These are phyloP conservation scores for Ilex paraguariensis DNA, from an alignment of 305 asterid genomes.

Conservation along the genomic window DNA sequence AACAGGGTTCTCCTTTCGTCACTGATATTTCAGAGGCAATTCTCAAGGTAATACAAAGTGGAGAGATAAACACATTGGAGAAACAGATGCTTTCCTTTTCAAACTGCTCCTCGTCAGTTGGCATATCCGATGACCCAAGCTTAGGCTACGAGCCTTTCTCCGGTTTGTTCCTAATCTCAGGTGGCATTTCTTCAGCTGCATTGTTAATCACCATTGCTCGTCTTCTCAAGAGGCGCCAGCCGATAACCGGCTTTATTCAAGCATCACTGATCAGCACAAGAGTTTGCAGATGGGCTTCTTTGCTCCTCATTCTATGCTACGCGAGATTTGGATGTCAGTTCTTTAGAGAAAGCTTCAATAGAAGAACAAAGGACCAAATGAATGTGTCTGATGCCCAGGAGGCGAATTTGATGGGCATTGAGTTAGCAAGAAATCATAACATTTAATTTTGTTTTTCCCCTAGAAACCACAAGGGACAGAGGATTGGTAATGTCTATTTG, in stretches of 20 bases:
- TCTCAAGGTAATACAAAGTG: constrained; percentile 47
- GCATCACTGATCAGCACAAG: no score
- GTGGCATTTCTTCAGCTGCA: constrained; percentile 11
- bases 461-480: no score
- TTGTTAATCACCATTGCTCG: constrained; percentile 12
- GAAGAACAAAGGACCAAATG: no score
- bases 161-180: constrained; percentile 17
- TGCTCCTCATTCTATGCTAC: no score
- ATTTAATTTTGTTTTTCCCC: no score
- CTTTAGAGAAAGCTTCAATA: no score
- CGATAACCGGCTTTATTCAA: not conserved
- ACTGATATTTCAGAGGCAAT: constrained; percentile 53
- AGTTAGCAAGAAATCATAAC: no score
- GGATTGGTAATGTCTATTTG: no score
- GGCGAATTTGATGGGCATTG: no score
- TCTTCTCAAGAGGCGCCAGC: no score
- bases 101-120: constrained; percentile 26
- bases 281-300: not conserved
- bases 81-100: constrained; percentile 26
- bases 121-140: not conserved
- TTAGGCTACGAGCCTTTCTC: constrained; percentile 18
- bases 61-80: constrained; percentile 35
- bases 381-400: no score
- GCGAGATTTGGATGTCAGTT: no score
- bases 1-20: constrained; percentile 48